A percentile compares a stretch with the other conserved stretches of the same genome.
These are phyloP conservation scores for Cystobasidiopsis lactophilus DNA, from an alignment of 768 basidiomycete genomes.

Conservation along the genomic window DNA sequence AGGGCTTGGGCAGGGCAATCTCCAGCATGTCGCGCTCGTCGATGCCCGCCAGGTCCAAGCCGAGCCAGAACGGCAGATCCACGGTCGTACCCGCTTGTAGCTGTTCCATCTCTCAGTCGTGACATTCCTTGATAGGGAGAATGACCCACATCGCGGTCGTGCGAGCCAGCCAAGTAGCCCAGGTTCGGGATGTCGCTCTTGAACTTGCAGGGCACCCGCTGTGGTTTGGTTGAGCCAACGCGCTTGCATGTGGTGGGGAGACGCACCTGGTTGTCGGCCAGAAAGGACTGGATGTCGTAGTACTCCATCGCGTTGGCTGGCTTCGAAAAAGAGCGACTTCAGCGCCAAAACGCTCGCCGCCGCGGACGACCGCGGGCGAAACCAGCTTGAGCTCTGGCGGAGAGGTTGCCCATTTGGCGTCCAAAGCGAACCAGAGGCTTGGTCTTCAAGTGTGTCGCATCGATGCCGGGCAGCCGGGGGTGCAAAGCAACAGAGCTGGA, in stretches of 20 bases:
- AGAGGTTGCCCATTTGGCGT: no score
- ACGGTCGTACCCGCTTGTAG: slow-evolving; percentile 12
- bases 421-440: no score
- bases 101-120: slow-evolving; percentile 7
- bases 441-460: no score
- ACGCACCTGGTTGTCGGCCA: slow-evolving; percentile 15
- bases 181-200: slow-evolving; percentile 15
- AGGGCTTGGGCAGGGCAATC: slow-evolving; percentile 14
- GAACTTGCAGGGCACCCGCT: slow-evolving; percentile 18
- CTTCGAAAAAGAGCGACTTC: no score
- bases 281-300: slow-evolving; percentile 13
- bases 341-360: no score
- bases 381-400: no score
- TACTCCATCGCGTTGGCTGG: no score
- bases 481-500: no score
- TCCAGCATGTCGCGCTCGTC: not conserved
- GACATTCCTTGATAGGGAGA: no score
- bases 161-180: slow-evolving; percentile 17
- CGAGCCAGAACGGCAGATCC: slow-evolving; percentile 21
- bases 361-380: no score
- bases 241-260: not conserved
- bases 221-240: not conserved
- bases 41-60: slow-evolving; percentile 9
- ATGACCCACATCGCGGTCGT: slow-evolving; percentile 17
- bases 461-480: no score